A percentile compares a stretch with the other conserved stretches of the same genome.
These are phyloP conservation scores for Meripilus lineatus DNA, from an alignment of 1,284 basidiomycete species.

Conservation along the genomic window DNA sequence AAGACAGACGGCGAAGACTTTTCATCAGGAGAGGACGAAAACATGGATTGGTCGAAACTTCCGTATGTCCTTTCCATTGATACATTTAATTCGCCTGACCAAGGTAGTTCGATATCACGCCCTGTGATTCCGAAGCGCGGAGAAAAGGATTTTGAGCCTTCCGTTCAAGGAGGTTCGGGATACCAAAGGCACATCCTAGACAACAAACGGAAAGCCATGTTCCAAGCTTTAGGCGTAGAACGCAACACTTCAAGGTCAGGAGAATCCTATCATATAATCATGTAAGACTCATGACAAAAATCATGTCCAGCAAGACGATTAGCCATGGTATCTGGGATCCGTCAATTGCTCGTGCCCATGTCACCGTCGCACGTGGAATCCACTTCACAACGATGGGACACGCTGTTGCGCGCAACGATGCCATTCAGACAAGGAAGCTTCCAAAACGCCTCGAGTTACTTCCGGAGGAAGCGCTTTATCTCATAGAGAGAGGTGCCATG, in stretches of 20 bases:
- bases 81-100: conserved; percentile 1
- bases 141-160: conserved; percentile 95
- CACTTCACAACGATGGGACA: conserved; percentile 79
- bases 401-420: conserved; percentile 47
- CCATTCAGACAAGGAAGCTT: conserved; percentile 34
- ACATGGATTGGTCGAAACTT: conserved; percentile 56
- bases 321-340: conserved; percentile 76
- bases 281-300: conserved; percentile 7
- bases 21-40: conserved; percentile 50
- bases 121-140: conserved; percentile 85
- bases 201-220: conserved; percentile 75
- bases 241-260: conserved; percentile 71
- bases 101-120: conserved; percentile 21
- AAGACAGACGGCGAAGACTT: conserved; percentile 43
- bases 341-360: conserved; percentile 55
- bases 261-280: neutral
- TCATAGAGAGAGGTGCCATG: conserved; percentile 84
- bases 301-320: conserved; percentile 53
- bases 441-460: conserved; percentile 76
- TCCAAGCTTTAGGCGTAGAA: conserved; percentile 70
- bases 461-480: conserved; percentile 92
- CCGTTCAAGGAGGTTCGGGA: conserved; percentile 66
- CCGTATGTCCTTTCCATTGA: conserved; percentile 30
- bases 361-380: conserved; percentile 69
- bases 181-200: conserved; percentile 77